Base-by-base conservation (phyloP, 2,329 filamentous ascomycete genomes). In the Thelonectria blattea region DNA sequence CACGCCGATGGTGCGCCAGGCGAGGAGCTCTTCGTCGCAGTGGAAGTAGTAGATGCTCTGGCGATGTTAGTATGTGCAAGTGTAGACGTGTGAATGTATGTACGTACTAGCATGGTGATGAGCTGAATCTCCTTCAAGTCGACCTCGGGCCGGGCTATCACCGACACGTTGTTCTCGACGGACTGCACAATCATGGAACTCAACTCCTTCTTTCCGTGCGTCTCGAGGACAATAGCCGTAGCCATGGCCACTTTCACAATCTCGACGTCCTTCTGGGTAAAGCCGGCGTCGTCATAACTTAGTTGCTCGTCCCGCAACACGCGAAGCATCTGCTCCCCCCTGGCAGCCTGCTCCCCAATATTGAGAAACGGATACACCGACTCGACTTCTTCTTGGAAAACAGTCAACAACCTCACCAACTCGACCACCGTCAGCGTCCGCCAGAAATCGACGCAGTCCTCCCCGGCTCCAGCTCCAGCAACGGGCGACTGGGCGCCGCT, bases 21-120 rank as follows among this genome's bases (percentile, higher is more conserved):
- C 77, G 0, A 83, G 74, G 1, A 83, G 73, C 53, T 84, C 82
- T 27, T 84, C 79, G 50, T 82, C 82, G 11, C 75, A 75, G 59
- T 83, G 75, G 37, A 79, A 79, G 62, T 78, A 75, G 60, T 78
- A 79, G 2, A 77, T 76, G 58, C 75, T 77, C 75, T 77, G 4
- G 10, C 32, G 2, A 7, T 24, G 46, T 60, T 8, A 61, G 49
- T n/a, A 27, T 24, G n/a, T 15, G 17, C 14, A 2, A 17, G 14
- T 39, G n/a, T 46, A 52, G 2, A 27, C 22, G 10, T 34, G 22
- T 34, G 22, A n/a, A 9, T 24, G 3, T 17, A n/a, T n/a, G n/a
- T 1, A 34, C 14, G 5, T 9, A 30, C 43, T 53, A 78, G 60
- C 57, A 75, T 71, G 0, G 70, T 67, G 2, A 75, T 56, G 0